These are phyloP conservation scores for Phytophthora citricola DNA, from an alignment of 352 stramenopile genomes.

Conservation along the genomic window DNA sequence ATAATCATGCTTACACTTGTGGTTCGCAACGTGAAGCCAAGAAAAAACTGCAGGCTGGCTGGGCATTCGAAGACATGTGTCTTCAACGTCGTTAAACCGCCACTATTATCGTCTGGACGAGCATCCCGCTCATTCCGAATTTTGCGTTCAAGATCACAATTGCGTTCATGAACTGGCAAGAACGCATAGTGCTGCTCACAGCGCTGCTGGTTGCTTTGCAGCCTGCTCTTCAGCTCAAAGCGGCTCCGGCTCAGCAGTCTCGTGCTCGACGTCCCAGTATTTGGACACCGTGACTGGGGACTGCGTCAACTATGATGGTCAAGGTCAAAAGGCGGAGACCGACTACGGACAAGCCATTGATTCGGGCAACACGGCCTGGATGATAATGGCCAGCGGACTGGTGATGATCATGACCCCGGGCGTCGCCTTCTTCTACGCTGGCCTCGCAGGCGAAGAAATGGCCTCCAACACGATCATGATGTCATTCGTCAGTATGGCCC, in stretches of 20 bases:
- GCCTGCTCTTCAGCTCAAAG: slow-evolving; percentile 36
- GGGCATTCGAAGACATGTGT: slow-evolving; percentile 2
- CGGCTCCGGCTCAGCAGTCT: slow-evolving; percentile 30
- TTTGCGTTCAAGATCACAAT: slow-evolving; percentile 2
- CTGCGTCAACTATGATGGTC: slow-evolving; percentile 51
- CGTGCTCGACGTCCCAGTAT: slow-evolving; percentile 44
- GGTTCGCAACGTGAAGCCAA: not conserved
- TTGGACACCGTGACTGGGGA: slow-evolving; percentile 32
- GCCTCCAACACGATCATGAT: slow-evolving; percentile 88
- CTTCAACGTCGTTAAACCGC: not conserved
- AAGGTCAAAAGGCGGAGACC: slow-evolving; percentile 41
- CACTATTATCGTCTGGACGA: slow-evolving; percentile 1
- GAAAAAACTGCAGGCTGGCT: too few species aligned
- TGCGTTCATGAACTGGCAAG: slow-evolving; percentile 3
- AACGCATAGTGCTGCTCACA: slow-evolving; percentile 31
- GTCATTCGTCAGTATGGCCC: slow-evolving; percentile 79
- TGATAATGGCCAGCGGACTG: slow-evolving; percentile 56
- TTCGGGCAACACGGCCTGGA: slow-evolving; percentile 75
- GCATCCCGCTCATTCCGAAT: slow-evolving; percentile 11
- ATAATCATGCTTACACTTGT: not conserved
- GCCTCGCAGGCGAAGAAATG: slow-evolving; percentile 77
- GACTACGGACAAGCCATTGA: slow-evolving; percentile 47
- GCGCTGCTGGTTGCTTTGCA: slow-evolving; percentile 41
- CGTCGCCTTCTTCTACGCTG: slow-evolving; percentile 85
- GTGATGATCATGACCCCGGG: slow-evolving; percentile 84